phyloP scores from a whole-genome alignment of 306 rosid species.

The Ziziphus jujuba region DNA sequence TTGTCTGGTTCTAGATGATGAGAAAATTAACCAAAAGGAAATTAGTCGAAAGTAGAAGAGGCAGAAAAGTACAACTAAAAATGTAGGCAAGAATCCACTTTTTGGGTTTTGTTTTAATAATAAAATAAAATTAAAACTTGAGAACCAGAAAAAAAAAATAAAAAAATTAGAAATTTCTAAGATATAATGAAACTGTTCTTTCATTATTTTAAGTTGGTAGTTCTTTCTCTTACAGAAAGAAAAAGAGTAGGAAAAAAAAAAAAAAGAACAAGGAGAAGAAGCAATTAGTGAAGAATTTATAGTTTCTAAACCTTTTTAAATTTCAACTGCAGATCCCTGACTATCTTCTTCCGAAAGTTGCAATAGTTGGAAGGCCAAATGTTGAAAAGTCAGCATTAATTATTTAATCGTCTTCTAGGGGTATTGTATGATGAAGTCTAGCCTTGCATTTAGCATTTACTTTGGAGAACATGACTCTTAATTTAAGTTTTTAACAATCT shows the following conservation, averaged over 20 bases:
- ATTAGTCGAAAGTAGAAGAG: constrained; percentile 47
- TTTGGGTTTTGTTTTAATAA: background rate
- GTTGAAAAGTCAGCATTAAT: constrained; percentile 95
- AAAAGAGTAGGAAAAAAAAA: background rate
- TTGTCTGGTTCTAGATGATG: constrained; percentile 59
- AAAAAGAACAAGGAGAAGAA: too few species aligned
- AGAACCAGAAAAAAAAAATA: background rate
- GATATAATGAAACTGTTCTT: background rate
- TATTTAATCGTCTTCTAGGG: constrained; percentile 93
- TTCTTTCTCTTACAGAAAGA: constrained; percentile 12
- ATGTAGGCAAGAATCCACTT: constrained; percentile 38
- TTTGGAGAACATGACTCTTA: constrained; percentile 10
- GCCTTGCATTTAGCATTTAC: constrained; percentile 18
- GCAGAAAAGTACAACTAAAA: constrained; percentile 37
- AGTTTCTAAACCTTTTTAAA: constrained; percentile 26
- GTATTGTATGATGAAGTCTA: constrained; percentile 41
- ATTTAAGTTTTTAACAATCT: background rate
- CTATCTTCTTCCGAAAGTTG: constrained; percentile 76
- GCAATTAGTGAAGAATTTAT: constrained; percentile 1
- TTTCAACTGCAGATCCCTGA: constrained; percentile 76
- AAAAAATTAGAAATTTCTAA: constrained; percentile 8
- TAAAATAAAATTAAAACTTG: background rate
- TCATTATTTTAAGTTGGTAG: constrained; percentile 19
- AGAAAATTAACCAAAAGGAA: constrained; percentile 36
- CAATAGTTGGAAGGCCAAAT: constrained; percentile 93